These are phyloP conservation scores for Fusarium newnesense DNA, from an alignment of 2,329 filamentous ascomycete species.

Conservation along the genomic window DNA sequence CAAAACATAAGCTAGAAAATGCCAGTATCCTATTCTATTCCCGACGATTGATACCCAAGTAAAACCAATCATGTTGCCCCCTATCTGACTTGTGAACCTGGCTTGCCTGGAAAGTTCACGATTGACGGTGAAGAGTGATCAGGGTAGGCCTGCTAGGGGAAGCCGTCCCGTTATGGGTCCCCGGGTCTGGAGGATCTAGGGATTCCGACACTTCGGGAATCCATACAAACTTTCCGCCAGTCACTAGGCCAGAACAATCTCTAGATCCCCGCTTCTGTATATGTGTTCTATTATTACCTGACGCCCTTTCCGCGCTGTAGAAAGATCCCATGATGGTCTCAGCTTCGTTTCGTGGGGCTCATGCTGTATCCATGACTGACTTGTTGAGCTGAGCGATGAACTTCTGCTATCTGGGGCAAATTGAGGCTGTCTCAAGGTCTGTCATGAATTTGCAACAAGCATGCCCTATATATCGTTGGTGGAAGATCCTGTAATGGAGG, in stretches of 20 bases:
- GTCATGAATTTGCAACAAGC: background rate
- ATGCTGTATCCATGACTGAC: background rate
- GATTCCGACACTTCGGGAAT: background rate
- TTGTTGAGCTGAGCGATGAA: background rate
- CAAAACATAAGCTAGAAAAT: background rate
- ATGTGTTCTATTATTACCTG: background rate
- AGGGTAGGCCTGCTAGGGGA: background rate
- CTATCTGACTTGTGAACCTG: background rate
- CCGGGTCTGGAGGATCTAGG: background rate
- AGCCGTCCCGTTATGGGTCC: background rate
- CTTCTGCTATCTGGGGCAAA: background rate
- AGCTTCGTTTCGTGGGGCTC: background rate
- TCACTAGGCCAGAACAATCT: background rate
- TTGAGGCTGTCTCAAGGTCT: background rate
- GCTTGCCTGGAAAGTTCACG: background rate
- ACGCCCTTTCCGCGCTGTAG: background rate
- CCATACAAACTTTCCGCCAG: background rate
- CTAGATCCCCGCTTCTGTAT: background rate
- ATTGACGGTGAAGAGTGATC: background rate
- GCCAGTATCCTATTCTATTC: background rate
- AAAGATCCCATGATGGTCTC: background rate
- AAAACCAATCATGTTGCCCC: background rate
- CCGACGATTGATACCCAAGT: background rate
- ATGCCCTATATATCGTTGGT: background rate
- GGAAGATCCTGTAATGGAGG: background rate